Base-by-base conservation (phyloP, 2,329 filamentous ascomycete species). In the Zarea fungicola region DNA sequence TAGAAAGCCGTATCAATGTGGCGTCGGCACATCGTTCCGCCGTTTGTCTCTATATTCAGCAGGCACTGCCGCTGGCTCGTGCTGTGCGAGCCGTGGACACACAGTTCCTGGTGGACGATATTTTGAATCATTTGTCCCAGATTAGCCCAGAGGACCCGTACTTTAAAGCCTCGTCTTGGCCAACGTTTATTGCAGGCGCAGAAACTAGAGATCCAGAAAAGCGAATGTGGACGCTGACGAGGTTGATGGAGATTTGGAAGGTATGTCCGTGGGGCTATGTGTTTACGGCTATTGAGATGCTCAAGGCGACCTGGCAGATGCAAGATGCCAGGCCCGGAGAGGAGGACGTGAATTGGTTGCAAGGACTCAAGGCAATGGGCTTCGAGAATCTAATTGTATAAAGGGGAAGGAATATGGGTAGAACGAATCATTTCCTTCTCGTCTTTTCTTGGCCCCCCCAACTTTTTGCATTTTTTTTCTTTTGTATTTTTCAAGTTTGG, bases 121-220 rank as follows among this genome's bases (percentile, higher is more conserved):
- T 78, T 31, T 63, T 80, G 2, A 56, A 63, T n/a, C 72, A 80
- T 51, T 65, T 81, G 21, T 72, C 70, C 6, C 64, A 68, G 46
- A 69, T 82, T 29, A 66, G 65, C 23, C 68, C 71, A 18, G 60
- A 66, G 3, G 75, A 78, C 55, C 69, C 72, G 6, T 69, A 80
- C 35, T 81, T 79, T 65, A 81, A 80, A 58, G 78, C 75, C 7
- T 79, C 77, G 3, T 74, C 74, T n/a, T 82, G 78, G 78, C 77
- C 78, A 1, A 68, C 77, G 1, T 81, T 81, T 54, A 71, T 82
- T 25, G 76, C 75, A 3, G 78, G 78, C 1, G 77, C 77, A 0
- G 78, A 81, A 56, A 74, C 75, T 4, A 68, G 69, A 35, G 69
- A 76, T 46, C 60, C 64, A 0, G 62, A 66, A 29, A 72, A 72